Evolutionary conservation across 352 stramenopile species (phyloP), one percentile per base, ranked within the genome.

Genomic region (Pythium aphanidermatum): DNA sequence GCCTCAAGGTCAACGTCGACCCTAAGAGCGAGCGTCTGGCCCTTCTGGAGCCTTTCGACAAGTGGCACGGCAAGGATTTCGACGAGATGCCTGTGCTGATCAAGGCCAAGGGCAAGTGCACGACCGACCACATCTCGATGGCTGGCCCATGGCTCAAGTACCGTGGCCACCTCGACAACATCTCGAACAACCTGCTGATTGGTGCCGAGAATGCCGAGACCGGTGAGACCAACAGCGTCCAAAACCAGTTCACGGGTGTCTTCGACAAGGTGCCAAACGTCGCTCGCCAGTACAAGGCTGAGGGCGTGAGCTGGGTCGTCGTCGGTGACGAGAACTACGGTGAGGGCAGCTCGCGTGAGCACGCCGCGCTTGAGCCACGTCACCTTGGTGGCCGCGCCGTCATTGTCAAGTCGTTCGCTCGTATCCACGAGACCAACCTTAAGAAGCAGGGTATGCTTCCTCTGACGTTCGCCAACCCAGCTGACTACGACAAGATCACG

Each of bases 401-500:
- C 32, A 92, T 97, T 32, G 82, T 95, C 28, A 96, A 96, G 73
- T 95, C 82, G 65, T 97, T 97, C 59, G 89, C 89, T 31, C 84
- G 89, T 67, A 97, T 97, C 60, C 89, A 97, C 76, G 89, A 97
- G 73, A 97, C 89, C 25, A 97, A 97, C 74, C 65, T 97, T 61
- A 97, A 97, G 84, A 97, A 97, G 83, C 89, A 97, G 69, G 89
- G 89, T 58, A 96, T 97, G 86, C 79, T 97, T 12, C 83, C 87
- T 30, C 70, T 97, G 45, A 95, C 82, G 45, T 97, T 97, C 62
- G 85, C 78, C 20, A 86, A 96, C 79, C 84, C 86, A 36, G 65
- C 74, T 13, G 89, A 97, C 76, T 97, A 97, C 61, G 86, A 96
- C 68, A 83, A 85, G 65, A 95, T 97, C 63, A 84, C 70, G 29